These are phyloP conservation scores for Chrysanthemum makinoi DNA, from an alignment of 129 eudicot species.

Conservation along the genomic window DNA sequence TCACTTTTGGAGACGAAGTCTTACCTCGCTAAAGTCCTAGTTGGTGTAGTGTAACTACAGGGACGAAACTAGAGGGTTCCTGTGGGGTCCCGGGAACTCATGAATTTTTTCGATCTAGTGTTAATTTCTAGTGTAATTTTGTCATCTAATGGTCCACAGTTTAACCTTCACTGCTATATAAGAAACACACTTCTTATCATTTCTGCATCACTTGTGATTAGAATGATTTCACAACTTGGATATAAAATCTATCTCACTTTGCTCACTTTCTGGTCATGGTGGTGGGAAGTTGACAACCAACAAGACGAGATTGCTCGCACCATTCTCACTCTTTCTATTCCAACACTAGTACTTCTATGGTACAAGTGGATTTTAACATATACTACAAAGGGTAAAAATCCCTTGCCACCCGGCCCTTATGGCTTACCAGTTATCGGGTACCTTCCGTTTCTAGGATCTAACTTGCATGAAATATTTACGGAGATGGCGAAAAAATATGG, in stretches of 20 bases:
- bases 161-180: constrained; percentile 5
- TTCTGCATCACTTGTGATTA: background rate
- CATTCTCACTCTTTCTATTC: constrained; percentile 2
- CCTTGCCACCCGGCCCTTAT: constrained; percentile 33
- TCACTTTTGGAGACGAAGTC: too few species aligned
- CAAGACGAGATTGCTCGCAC: constrained; percentile 3
- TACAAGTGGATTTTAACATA: background rate
- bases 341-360: constrained; percentile 2
- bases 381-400: background rate
- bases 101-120: too few species aligned
- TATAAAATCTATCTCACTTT: background rate
- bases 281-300: constrained; percentile 8
- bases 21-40: too few species aligned
- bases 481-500: constrained; percentile 22
- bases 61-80: too few species aligned
- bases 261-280: constrained; percentile 30
- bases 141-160: too few species aligned
- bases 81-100: too few species aligned
- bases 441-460: constrained; percentile 32
- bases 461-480: constrained; percentile 25
- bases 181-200: background rate
- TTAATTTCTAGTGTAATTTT: too few species aligned
- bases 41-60: too few species aligned
- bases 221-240: constrained; percentile 6
- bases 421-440: constrained; percentile 38